A percentile compares a stretch with the other conserved stretches of the same genome.
Evolutionary conservation across 2,329 filamentous ascomycete species (phyloP).

Genomic region (Phoma herbarum): DNA sequence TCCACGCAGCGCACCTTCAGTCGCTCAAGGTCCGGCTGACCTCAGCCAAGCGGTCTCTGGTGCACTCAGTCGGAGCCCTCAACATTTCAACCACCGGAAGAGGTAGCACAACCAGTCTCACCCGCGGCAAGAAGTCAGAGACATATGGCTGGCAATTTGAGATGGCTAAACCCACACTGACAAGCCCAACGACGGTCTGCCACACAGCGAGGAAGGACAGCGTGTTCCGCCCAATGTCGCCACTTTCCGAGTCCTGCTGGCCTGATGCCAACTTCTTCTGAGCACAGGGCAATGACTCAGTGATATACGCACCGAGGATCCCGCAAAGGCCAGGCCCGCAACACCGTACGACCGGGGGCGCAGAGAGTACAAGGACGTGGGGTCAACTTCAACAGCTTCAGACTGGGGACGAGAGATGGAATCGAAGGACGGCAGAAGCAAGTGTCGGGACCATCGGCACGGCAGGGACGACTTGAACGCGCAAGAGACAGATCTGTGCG

Average conservation of each 20-base stretch:
- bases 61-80: conserved; percentile 26
- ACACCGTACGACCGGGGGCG: neutral
- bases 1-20: conserved; percentile 27
- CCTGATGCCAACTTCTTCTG: conserved; percentile 13
- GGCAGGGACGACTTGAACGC: neutral
- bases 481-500: no score
- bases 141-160: conserved; percentile 32
- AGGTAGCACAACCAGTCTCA: conserved; percentile 15
- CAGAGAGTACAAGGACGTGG: neutral
- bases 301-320: neutral
- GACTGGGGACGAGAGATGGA: neutral
- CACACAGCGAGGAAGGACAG: conserved; percentile 17
- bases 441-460: neutral
- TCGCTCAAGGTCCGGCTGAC: conserved; percentile 28
- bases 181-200: neutral
- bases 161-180: neutral
- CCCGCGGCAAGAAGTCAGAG: conserved; percentile 28
- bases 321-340: neutral
- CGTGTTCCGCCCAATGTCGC: conserved; percentile 15
- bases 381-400: neutral
- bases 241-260: neutral
- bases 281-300: neutral
- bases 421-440: neutral
- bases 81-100: conserved; percentile 15
- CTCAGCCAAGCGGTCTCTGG: conserved; percentile 26